Percentiles rank a stretch among this genome's conserved stretches.
Conservation (phyloP, 805 yeast genomes). For the Nakazawaea wickerhamii region DNA sequence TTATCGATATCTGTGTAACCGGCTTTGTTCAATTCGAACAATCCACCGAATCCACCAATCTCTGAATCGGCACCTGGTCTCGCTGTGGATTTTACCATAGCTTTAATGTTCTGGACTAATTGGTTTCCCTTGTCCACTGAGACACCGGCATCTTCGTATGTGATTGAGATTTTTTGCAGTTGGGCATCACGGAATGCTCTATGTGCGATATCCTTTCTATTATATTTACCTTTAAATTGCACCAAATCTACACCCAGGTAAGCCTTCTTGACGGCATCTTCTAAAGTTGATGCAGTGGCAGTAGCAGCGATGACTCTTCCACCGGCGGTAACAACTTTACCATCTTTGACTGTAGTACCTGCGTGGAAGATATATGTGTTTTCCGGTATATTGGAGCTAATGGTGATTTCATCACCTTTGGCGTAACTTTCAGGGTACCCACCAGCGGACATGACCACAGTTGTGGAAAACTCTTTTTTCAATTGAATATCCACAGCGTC, state of each 20-base stretch:
- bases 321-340: slow-evolving; percentile 76
- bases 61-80: slow-evolving; percentile 97
- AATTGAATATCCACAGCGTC: slow-evolving; percentile 68
- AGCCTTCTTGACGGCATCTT: slow-evolving; percentile 80
- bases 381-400: slow-evolving; percentile 41
- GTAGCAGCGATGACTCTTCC: slow-evolving; percentile 97
- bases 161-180: slow-evolving; percentile 40
- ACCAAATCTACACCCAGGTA: slow-evolving; percentile 80
- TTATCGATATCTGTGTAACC: slow-evolving; percentile 73
- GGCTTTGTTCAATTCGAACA: slow-evolving; percentile 83
- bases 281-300: slow-evolving; percentile 70
- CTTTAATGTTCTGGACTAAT: slow-evolving; percentile 86
- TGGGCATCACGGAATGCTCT: slow-evolving; percentile 72
- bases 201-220: slow-evolving; percentile 92
- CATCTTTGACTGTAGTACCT: slow-evolving; percentile 64
- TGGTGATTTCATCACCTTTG: slow-evolving; percentile 80
- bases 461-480: slow-evolving; percentile 63
- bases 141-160: slow-evolving; percentile 95
- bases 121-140: slow-evolving; percentile 93
- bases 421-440: slow-evolving; percentile 89
- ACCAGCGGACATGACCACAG: slow-evolving; percentile 94
- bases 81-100: slow-evolving; percentile 84
- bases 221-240: slow-evolving; percentile 68
- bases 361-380: slow-evolving; percentile 88
- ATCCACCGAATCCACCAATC: slow-evolving; percentile 98